These are phyloP conservation scores for Lichtheimia hyalospora DNA, from an alignment of 371 early-diverging fungal species.

Conservation along the genomic window DNA sequence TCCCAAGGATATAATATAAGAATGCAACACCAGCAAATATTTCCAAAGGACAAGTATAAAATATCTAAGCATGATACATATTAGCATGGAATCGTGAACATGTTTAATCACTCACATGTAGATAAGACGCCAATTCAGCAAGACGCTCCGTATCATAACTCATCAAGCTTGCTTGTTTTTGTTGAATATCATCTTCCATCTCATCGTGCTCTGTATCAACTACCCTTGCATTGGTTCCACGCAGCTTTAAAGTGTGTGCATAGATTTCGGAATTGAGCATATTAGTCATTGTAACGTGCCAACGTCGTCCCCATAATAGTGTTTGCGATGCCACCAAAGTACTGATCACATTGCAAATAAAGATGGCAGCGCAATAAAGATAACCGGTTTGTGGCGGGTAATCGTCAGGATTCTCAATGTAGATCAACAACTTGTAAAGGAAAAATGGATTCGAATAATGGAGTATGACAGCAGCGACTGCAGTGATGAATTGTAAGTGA, in stretches of 20 bases:
- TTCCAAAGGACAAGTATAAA: constrained; percentile 64
- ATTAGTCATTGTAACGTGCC: constrained; percentile 57
- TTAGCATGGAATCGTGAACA: constrained; percentile 9
- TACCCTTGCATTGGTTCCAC: constrained; percentile 4
- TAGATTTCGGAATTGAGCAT: constrained; percentile 60
- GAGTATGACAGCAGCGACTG: constrained; percentile 48
- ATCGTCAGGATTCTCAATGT: constrained; percentile 41
- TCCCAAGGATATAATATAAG: constrained; percentile 66
- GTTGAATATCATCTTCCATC: constrained; percentile 39
- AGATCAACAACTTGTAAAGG: constrained; percentile 44
- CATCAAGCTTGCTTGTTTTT: constrained; percentile 70
- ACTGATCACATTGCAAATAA: constrained; percentile 51
- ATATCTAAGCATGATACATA: constrained; percentile 51
- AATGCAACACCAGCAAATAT: constrained; percentile 62
- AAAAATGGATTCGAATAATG: constrained; percentile 60
- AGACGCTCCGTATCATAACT: constrained; percentile 80
- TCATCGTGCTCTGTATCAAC: constrained; percentile 20
- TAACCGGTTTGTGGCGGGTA: constrained; percentile 43
- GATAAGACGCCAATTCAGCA: constrained; percentile 54
- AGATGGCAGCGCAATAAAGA: constrained; percentile 53
- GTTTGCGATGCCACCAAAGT: constrained; percentile 61
- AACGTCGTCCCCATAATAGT: constrained; percentile 57
- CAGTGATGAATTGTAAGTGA: constrained; percentile 46
- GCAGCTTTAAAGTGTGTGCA: constrained; percentile 51
- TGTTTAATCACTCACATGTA: constrained; percentile 34